These are phyloP conservation scores for Lasiosphaeriaceae sp. DNA, from an alignment of 495 filamentous ascomycete species.

Conservation along the genomic window DNA sequence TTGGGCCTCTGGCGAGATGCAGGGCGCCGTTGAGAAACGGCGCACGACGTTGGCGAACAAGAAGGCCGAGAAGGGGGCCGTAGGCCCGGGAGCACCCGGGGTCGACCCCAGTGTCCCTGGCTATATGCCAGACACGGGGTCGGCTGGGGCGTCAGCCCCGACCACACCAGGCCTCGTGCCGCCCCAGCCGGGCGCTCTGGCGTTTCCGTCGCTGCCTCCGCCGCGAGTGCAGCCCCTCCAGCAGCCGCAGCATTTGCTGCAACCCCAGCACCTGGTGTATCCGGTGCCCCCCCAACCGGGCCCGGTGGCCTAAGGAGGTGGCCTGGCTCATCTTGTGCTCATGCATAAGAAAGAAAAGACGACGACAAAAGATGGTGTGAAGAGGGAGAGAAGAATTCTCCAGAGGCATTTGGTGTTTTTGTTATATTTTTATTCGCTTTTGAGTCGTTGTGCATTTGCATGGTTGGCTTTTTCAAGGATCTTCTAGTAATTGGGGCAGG, in stretches of 20 bases:
- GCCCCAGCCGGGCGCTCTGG: conserved; percentile 4
- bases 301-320: background rate
- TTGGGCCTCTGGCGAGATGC: conserved; percentile 49
- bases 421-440: no score
- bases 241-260: conserved; percentile 1
- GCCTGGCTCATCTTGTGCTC: no score
- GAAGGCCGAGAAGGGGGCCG: conserved; percentile 33
- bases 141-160: conserved; percentile 17
- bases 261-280: conserved; percentile 1
- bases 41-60: conserved; percentile 47
- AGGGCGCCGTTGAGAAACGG: conserved; percentile 44
- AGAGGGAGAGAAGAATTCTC: no score
- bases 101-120: conserved; percentile 2
- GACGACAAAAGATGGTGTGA: no score
- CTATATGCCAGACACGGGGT: conserved; percentile 10
- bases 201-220: conserved; percentile 10
- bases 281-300: background rate
- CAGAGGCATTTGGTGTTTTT: no score
- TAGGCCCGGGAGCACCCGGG: background rate
- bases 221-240: background rate
- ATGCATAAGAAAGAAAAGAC: no score
- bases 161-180: conserved; percentile 13
- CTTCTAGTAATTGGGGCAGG: no score
- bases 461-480: no score
- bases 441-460: no score